These are phyloP conservation scores for Thelephora ganbajun DNA, from an alignment of 768 basidiomycete genomes.

Conservation along the genomic window DNA sequence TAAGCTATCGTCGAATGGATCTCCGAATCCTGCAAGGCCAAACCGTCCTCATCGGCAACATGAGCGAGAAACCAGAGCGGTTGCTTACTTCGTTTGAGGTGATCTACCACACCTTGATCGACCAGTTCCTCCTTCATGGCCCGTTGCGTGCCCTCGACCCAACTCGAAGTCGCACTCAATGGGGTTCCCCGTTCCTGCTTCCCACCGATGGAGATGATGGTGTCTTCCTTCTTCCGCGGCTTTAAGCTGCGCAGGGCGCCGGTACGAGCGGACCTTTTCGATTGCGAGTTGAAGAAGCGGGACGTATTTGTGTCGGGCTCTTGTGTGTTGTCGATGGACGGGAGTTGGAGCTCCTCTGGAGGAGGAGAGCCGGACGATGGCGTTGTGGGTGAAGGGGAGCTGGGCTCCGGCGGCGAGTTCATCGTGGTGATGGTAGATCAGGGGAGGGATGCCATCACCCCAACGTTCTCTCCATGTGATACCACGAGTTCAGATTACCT, in stretches of 20 bases:
- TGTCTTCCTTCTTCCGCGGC: neutral
- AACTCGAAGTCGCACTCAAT: neutral
- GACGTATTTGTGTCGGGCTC: neutral
- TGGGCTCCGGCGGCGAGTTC: constrained; percentile 24
- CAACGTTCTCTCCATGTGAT: no score
- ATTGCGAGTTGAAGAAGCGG: neutral
- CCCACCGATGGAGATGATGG: neutral
- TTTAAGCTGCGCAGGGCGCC: neutral
- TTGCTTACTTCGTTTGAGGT: neutral
- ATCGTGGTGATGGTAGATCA: constrained; percentile 7
- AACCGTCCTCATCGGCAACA: neutral
- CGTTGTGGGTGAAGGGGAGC: constrained; percentile 19
- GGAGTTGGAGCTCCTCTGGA: constrained; percentile 18
- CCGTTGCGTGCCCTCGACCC: neutral
- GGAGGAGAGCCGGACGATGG: constrained; percentile 25
- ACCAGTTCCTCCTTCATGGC: neutral
- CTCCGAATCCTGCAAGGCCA: neutral
- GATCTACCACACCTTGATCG: neutral
- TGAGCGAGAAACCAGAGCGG: neutral
- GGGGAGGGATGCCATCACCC: no score
- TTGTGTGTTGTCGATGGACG: neutral
- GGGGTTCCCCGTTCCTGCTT: neutral
- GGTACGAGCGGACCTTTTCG: neutral
- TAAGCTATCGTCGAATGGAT: neutral
- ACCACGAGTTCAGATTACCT: no score